Evolutionary conservation across 148 eudicot genomes (phyloP), one percentile per base, ranked within the genome.

Genomic region (Persicaria maculosa): DNA sequence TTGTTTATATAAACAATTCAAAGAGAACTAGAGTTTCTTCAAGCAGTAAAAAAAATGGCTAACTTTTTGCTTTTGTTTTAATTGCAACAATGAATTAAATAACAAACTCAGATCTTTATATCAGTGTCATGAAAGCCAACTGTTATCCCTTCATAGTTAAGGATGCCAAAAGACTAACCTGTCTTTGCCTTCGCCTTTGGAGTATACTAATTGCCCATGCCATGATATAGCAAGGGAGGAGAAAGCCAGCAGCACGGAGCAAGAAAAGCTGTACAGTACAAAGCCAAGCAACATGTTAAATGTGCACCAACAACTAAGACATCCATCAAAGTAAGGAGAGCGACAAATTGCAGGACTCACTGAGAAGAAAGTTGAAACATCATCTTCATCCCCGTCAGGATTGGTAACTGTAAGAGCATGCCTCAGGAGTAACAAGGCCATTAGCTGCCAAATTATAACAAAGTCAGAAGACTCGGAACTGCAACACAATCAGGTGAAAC

Each of bases 151-250:
- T 55, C 9, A 19, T 55, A 6, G 3, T 17, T 55, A 17, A 55
- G 9, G 22, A 55, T 55, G 44, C 12, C 12, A 3, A 59, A 22
- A 25, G 44, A 72, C 87, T 74, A 82, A 89, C 93, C 93, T 84
- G 90, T 82, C 92, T 86, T 82, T 89, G 88, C 77, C 93, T 89
- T 68, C 93, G 80, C 19, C 86, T 89, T 77, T 91, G 97, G 75
- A 89, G 76, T 50, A 89, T 77, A 80, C 93, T 86, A 68, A 91
- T 86, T 72, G 89, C 97, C 93, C 97, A 91, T 54, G 89, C 89
- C 90, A 91, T 86, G 62, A 91, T 84, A 84, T 91, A 91, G 83
- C 97, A 91, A 17, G 97, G 93, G 57, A 91, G 89, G 80, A 91
- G 92, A 80, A 91, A 91, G 31, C 92, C 92, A 83, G 89, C 93